phyloP scores from a whole-genome alignment of 192 early-diverging fungal species.

The Oehlia diaphana region DNA sequence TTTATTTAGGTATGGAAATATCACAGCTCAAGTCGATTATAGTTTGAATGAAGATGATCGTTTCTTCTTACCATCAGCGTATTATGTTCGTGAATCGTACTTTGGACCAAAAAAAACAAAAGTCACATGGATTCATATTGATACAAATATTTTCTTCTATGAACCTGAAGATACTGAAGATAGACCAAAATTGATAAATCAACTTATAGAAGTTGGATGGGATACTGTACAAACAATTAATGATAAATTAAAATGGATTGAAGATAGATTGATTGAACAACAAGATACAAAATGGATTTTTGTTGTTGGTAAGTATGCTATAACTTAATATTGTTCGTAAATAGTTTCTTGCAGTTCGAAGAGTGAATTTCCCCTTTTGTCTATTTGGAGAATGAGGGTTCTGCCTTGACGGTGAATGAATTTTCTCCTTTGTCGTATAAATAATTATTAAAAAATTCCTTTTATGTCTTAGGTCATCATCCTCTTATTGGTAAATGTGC shows the following conservation, averaged over 20 bases:
- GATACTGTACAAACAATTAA: background rate
- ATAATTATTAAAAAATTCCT: no score
- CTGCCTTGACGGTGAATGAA: no score
- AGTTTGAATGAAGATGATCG: background rate
- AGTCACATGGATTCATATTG: slow-evolving; percentile 22
- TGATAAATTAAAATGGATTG: slow-evolving; percentile 25
- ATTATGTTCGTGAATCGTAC: background rate
- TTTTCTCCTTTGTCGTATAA: no score
- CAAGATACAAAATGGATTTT: slow-evolving; percentile 26
- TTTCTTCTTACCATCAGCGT: slow-evolving; percentile 15
- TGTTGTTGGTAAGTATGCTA: slow-evolving; percentile 10
- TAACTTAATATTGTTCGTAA: no score
- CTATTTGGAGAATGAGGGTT: no score
- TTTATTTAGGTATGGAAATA: slow-evolving; percentile 7
- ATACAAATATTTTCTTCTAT: background rate
- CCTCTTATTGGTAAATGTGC: slow-evolving; percentile 16
- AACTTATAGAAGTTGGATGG: background rate
- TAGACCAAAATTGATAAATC: background rate
- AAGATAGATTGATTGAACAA: slow-evolving; percentile 11
- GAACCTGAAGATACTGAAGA: background rate
- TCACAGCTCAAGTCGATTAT: slow-evolving; percentile 18
- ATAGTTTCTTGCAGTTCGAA: no score
- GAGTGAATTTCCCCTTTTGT: no score
- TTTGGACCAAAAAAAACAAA: slow-evolving; percentile 7
- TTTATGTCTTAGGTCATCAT: slow-evolving; percentile 12